Base-by-base conservation (phyloP, 192 early-diverging fungal genomes). In the Umbelopsis isabellina region DNA sequence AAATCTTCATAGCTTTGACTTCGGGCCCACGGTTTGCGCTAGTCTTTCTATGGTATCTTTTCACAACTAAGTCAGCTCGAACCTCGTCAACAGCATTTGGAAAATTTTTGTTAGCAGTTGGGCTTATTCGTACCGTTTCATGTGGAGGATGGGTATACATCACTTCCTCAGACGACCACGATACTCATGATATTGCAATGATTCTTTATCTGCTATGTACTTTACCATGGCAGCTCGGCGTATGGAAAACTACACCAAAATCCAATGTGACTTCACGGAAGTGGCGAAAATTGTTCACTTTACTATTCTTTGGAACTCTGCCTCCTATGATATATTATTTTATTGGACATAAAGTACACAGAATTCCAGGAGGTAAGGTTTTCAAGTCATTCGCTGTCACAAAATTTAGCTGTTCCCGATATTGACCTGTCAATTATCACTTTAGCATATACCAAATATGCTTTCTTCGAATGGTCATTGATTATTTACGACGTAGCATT, bases 131-230 rank as follows among this genome's bases (percentile, higher is more conserved):
- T 49, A 91, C 91, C 20, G 70, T 88, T 27, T 83, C 90, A n/a
- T 91, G 90, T 51, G 92, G 88, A 37, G 91, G 92, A n/a, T 93
- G 92, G 92, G 89, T 91, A 11, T 93, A 91, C 69, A 83, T 93
- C 69, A 93, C 90, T 1, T 93, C 91, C 0, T 84, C 88, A 27
- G 92, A 93, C 66, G 89, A 93, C 76, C 91, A 91, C 76, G 80
- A 85, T 23, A 81, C 86, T 30, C 92, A 93, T 69, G 91, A 93
- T 53, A 81, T 92, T 55, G 89, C 89, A 72, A 93, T 93, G 92
- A 88, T 90, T 23, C 33, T 85, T 2, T 93, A 93, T 78, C 75
- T 93, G 53, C 22, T 93, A 37, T 83, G 83, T 67, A 93, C 90
- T 20, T 74, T 93, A 64, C 90, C 91, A 2, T 92, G 91, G 75